These are phyloP conservation scores for Passiflora organensis DNA, from an alignment of 345 rosid species.

Conservation along the genomic window DNA sequence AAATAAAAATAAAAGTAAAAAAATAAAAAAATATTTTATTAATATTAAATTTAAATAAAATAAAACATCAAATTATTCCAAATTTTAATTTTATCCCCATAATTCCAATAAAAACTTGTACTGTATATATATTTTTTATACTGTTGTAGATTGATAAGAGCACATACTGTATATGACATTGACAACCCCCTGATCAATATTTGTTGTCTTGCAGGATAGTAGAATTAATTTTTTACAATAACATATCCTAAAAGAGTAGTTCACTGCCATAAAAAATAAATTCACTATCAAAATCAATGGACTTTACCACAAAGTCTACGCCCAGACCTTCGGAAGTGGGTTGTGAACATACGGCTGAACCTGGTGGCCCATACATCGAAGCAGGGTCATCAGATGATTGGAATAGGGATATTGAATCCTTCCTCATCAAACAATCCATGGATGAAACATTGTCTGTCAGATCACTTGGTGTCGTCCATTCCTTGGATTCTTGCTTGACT, in stretches of 20 bases:
- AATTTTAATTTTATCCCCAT: too few relatives aligned
- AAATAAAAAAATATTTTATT: too few relatives aligned
- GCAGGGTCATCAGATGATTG: conserved; percentile 6
- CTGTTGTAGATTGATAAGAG: too few relatives aligned
- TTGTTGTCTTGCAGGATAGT: too few relatives aligned
- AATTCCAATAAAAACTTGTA: too few relatives aligned
- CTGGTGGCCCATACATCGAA: conserved; percentile 3
- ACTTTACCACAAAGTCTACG: background rate
- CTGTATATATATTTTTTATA: too few relatives aligned
- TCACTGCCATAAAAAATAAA: conserved; percentile 16
- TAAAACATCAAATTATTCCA: too few relatives aligned
- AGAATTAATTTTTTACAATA: too few relatives aligned
- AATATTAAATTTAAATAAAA: too few relatives aligned
- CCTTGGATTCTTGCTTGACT: conserved; percentile 19
- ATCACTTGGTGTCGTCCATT: conserved; percentile 12
- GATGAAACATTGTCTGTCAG: conserved; percentile 8
- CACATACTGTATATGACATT: too few relatives aligned
- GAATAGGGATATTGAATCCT: conserved; percentile 17
- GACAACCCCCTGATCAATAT: too few relatives aligned
- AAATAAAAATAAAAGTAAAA: too few relatives aligned
- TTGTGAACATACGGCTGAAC: background rate
- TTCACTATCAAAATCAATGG: conserved; percentile 10
- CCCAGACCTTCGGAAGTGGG: conserved; percentile 1
- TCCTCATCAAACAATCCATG: conserved; percentile 20
- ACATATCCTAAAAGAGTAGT: background rate